Evolutionary conservation across 805 yeast genomes (phyloP).

Genomic region (Cyberlindnera suaveolens): DNA sequence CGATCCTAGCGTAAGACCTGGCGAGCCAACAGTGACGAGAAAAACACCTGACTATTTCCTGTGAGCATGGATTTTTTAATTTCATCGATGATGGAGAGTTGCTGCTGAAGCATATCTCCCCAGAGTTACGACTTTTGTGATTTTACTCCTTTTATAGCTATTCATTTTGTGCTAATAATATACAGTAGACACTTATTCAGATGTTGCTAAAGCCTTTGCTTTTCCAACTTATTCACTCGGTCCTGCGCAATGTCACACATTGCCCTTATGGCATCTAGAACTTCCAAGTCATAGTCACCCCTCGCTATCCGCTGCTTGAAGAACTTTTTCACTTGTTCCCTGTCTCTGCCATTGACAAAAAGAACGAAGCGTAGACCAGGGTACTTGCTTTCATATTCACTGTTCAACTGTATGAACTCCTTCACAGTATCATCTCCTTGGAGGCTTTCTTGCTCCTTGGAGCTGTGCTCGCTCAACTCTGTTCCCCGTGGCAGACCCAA

Average conservation of each 20-base stretch:
- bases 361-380: constrained; percentile 80
- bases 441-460: constrained; percentile 64
- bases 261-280: constrained; percentile 65
- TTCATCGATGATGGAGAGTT: background rate
- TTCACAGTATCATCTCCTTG: constrained; percentile 41
- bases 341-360: constrained; percentile 78
- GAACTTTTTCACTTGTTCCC: constrained; percentile 56
- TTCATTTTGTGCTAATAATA: too few species aligned
- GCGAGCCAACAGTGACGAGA: constrained; percentile 95
- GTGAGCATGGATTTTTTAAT: constrained; percentile 27
- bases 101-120: too few species aligned
- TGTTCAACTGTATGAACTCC: constrained; percentile 48
- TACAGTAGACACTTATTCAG: background rate
- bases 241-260: constrained; percentile 91
- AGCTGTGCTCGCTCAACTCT: constrained; percentile 58
- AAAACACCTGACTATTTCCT: constrained; percentile 96
- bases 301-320: constrained; percentile 56
- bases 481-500: constrained; percentile 56
- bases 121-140: too few species aligned
- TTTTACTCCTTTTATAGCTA: too few species aligned
- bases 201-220: constrained; percentile 24
- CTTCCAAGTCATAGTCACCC: constrained; percentile 49
- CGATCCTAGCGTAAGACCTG: constrained; percentile 95
- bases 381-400: constrained; percentile 52
- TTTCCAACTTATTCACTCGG: constrained; percentile 51